Percentiles rank a stretch among this genome's conserved stretches.
phyloP scores from a whole-genome alignment of 306 rosid genomes.

The Vigna trinervia region DNA sequence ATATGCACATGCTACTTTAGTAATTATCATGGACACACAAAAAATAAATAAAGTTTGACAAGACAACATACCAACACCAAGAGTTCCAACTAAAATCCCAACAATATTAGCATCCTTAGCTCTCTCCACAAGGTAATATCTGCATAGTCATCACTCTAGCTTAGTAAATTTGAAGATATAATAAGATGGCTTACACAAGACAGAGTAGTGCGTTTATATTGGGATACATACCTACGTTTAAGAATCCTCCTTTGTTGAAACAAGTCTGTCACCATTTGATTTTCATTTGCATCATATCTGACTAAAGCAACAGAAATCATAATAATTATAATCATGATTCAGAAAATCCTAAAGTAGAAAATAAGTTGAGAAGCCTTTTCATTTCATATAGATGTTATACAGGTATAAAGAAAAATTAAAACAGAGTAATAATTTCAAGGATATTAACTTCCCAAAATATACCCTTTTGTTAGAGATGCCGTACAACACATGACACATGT shows the following conservation, averaged over 20 bases:
- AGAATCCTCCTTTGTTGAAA: conserved; percentile 87
- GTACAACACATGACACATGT: conserved; percentile 19
- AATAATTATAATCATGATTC: conserved; percentile 39
- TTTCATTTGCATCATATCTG: conserved; percentile 77
- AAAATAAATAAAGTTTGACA: background rate
- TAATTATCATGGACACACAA: conserved; percentile 34
- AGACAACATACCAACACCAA: conserved; percentile 76
- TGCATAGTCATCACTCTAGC: conserved; percentile 46
- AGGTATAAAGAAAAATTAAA: background rate
- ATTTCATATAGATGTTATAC: background rate
- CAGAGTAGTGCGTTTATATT: conserved; percentile 14
- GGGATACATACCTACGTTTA: conserved; percentile 74
- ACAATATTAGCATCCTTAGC: conserved; percentile 94
- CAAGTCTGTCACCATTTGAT: conserved; percentile 65
- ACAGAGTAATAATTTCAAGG: background rate
- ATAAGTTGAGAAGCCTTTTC: conserved; percentile 13
- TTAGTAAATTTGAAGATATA: conserved; percentile 16
- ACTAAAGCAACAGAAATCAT: conserved; percentile 64
- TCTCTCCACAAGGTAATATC: conserved; percentile 92
- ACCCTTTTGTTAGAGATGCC: background rate
- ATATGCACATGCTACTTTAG: conserved; percentile 10
- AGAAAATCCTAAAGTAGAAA: conserved; percentile 25
- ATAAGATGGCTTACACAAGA: conserved; percentile 9
- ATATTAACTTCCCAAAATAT: conserved; percentile 8
- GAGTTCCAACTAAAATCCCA: conserved; percentile 95